phyloP scores from a whole-genome alignment of 164 flowering plant species.

The Taxillus chinensis region DNA sequence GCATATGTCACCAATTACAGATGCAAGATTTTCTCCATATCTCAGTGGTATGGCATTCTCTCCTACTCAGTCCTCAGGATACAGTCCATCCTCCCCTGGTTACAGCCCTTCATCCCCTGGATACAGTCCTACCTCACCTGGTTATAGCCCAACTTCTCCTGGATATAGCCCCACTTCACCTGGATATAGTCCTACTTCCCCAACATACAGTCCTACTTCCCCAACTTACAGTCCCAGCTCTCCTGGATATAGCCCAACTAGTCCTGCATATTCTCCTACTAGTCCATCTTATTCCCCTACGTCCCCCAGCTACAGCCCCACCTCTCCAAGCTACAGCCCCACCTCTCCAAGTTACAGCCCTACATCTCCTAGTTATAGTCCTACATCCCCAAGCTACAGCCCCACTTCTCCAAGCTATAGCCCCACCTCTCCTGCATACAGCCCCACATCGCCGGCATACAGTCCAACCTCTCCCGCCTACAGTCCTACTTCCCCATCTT shows the following conservation, averaged over 20 bases:
- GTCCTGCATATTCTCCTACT: conserved; percentile 11
- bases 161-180: conserved; percentile 11
- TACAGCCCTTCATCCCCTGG: conserved; percentile 89
- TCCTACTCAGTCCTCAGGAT: conserved; percentile 9
- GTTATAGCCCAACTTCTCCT: conserved; percentile 12
- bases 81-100: conserved; percentile 25
- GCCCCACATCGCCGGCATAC: conserved; percentile 10
- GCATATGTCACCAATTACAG: conserved; percentile 7
- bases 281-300: conserved; percentile 10
- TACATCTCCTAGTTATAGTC: conserved; percentile 8
- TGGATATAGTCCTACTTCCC: conserved; percentile 8
- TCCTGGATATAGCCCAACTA: conserved; percentile 7
- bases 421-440: conserved; percentile 9
- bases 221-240: conserved; percentile 10
- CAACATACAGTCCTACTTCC: conserved; percentile 6
- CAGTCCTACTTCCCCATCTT: conserved; percentile 9
- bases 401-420: conserved; percentile 10
- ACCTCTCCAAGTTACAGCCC: conserved; percentile 10
- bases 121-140: conserved; percentile 18
- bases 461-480: conserved; percentile 10
- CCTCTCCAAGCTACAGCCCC: conserved; percentile 10
- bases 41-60: conserved; percentile 16
- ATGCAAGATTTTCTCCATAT: conserved; percentile 13
- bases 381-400: conserved; percentile 7
- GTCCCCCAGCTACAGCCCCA: conserved; percentile 9